These are phyloP conservation scores for Groenewaldozyma auringiensis DNA, from an alignment of 1,139 yeast genomes.

Conservation along the genomic window DNA sequence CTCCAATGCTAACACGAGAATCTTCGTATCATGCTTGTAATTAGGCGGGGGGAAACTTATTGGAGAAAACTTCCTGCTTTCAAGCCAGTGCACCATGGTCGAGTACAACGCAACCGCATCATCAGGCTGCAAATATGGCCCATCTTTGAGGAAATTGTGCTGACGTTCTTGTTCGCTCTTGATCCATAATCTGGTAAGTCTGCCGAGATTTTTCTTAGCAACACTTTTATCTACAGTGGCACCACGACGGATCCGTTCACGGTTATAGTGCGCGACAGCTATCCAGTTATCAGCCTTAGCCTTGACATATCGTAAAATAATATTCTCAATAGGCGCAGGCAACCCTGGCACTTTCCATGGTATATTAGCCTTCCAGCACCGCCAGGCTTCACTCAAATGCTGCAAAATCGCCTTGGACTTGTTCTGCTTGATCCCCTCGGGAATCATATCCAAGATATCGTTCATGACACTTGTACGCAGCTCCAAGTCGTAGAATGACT, in stretches of 20 bases:
- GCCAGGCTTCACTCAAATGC: constrained; percentile 96
- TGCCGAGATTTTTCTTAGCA: constrained; percentile 85
- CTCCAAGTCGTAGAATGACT: constrained; percentile 90
- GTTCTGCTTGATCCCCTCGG: constrained; percentile 84
- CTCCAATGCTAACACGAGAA: constrained; percentile 82
- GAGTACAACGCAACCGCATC: constrained; percentile 84
- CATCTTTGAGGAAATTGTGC: constrained; percentile 67
- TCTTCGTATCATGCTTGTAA: constrained; percentile 88
- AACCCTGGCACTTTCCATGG: constrained; percentile 98
- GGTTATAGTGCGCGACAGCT: constrained; percentile 83
- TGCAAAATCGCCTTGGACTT: constrained; percentile 84
- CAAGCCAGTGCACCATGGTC: constrained; percentile 91
- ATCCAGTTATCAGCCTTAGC: constrained; percentile 98
- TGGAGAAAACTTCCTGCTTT: constrained; percentile 72
- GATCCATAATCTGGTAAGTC: constrained; percentile 86
- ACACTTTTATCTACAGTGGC: constrained; percentile 91
- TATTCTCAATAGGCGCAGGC: constrained; percentile 81
- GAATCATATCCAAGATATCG: constrained; percentile 94
- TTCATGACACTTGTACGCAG: constrained; percentile 91
- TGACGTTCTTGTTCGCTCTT: constrained; percentile 91
- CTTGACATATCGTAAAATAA: constrained; percentile 80
- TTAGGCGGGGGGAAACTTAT: constrained; percentile 91
- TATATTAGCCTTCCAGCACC: constrained; percentile 98
- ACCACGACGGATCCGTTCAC: constrained; percentile 83
- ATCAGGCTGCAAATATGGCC: constrained; percentile 78